Base-by-base conservation (phyloP, 108 stramenopile genomes). In the Cyclotella cryptica region DNA sequence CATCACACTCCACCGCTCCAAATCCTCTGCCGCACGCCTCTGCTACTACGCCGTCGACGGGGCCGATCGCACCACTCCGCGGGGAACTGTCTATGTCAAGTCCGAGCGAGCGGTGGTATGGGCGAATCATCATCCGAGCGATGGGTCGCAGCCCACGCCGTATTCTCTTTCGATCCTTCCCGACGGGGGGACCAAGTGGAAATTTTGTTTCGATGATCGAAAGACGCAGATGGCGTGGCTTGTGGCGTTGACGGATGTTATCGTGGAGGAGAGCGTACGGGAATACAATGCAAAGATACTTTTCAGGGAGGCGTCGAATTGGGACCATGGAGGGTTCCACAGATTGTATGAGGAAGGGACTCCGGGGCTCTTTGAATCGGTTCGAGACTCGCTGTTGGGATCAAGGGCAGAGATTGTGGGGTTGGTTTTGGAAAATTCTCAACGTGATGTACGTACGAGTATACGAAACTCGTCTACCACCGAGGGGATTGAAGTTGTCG, bases 271-370 rank as follows among this genome's bases (percentile, higher is more conserved):
- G 18, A 47, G 52, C 40, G 81, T 82, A 0, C 51, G 52, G 44
- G 66, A 82, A 4, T 95, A 90, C 86, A 95, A 95, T 80, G 47
- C 86, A 10, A 39, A 73, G 35, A 72, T 88, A 12, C 60, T 94
- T 77, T 64, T 66, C 19, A 88, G 86, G 12, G 74, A 75, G 52
- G 53, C 66, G 17, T 28, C 44, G 12, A 49, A 35, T 53, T 47
- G 44, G 27, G 66, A 57, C 19, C 67, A 66, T 60, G 80, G 75
- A 5, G 80, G 80, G 24, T 82, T 82, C 66, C 76, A 72, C 45
- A 39, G 81, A 60, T 59, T 82, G 44, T 82, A 82, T 45, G 76
- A 77, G 40, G 81, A 82, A 22, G 71, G 76, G 12, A 73, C 42
- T 11, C 75, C 55, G 19, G 44, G 62, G 24, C 22, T 82, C 28